A percentile compares a stretch with the other conserved stretches of the same genome.
Conservation (phyloP, 768 basidiomycete species). For the Lyophyllum semitale region DNA sequence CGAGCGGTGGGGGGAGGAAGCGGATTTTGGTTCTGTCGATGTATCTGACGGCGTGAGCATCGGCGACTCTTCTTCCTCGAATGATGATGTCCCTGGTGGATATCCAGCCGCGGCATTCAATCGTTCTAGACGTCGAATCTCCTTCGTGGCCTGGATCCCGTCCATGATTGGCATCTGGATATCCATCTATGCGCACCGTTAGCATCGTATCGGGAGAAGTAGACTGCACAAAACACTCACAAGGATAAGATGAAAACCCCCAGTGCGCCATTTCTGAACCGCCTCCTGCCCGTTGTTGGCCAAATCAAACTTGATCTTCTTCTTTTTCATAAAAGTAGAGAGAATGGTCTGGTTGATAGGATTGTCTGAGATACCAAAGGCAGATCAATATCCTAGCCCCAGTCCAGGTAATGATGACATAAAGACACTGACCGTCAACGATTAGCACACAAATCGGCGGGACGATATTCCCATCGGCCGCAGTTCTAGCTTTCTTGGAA, state of each 20-base stretch:
- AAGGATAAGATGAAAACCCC: conserved; percentile 92
- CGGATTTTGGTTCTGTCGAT: conserved; percentile 47
- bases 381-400: not conserved
- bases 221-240: conserved; percentile 47
- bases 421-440: conserved; percentile 78
- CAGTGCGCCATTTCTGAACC: conserved; percentile 91
- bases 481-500: conserved; percentile 52
- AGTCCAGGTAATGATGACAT: not conserved
- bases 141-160: conserved; percentile 95
- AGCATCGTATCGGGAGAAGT: not conserved
- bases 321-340: conserved; percentile 95
- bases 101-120: conserved; percentile 63
- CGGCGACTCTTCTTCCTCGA: conserved; percentile 39
- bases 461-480: conserved; percentile 71
- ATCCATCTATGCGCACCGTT: conserved; percentile 78
- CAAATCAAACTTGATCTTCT: conserved; percentile 92
- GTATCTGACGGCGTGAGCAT: conserved; percentile 55
- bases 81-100: conserved; percentile 68
- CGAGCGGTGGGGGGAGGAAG: conserved; percentile 75
- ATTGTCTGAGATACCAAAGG: conserved; percentile 64
- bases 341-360: conserved; percentile 98
- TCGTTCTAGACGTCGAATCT: conserved; percentile 87
- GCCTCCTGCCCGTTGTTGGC: conserved; percentile 96
- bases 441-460: conserved; percentile 98
- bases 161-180: conserved; percentile 99